Evolutionary conservation across 257 asterid species (phyloP).

Genomic region (Henckelia pumila): DNA sequence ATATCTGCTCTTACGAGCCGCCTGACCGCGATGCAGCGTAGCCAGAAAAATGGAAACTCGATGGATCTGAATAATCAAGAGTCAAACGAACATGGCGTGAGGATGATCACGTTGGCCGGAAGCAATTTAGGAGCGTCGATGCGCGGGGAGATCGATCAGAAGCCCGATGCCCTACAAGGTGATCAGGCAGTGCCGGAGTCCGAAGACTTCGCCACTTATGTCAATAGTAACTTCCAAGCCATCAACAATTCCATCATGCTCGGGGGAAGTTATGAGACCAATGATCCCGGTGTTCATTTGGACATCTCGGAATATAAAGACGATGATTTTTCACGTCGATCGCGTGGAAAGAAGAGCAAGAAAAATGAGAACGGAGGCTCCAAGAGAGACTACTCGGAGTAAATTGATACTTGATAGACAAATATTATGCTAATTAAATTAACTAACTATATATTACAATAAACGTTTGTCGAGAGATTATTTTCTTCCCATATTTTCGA

Average conservation of each 20-base stretch:
- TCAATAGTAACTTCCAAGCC: constrained; percentile 90
- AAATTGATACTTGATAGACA: constrained; percentile 10
- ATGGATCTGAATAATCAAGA: constrained; percentile 27
- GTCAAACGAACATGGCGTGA: constrained; percentile 48
- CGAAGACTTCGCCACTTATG: constrained; percentile 56
- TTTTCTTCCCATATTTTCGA: not conserved
- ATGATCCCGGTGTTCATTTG: constrained; percentile 94
- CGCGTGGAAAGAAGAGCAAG: constrained; percentile 33
- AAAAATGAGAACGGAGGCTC: constrained; percentile 31
- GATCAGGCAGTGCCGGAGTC: constrained; percentile 32
- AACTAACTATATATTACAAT: no score
- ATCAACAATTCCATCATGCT: constrained; percentile 91
- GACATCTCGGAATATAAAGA: constrained; percentile 56
- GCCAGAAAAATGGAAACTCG: constrained; percentile 41
- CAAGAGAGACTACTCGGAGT: constrained; percentile 31
- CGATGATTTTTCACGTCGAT: constrained; percentile 11
- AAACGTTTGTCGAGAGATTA: not conserved
- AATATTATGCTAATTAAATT: no score
- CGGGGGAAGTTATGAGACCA: constrained; percentile 65
- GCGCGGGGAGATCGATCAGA: constrained; percentile 63
- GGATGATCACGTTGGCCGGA: constrained; percentile 80
- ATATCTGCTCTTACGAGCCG: constrained; percentile 60
- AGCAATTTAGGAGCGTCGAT: constrained; percentile 83
- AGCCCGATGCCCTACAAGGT: constrained; percentile 23
- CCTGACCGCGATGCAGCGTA: constrained; percentile 41